phyloP scores from a whole-genome alignment of 2,329 filamentous ascomycete genomes.

The Pestalotiopsis sp. region DNA sequence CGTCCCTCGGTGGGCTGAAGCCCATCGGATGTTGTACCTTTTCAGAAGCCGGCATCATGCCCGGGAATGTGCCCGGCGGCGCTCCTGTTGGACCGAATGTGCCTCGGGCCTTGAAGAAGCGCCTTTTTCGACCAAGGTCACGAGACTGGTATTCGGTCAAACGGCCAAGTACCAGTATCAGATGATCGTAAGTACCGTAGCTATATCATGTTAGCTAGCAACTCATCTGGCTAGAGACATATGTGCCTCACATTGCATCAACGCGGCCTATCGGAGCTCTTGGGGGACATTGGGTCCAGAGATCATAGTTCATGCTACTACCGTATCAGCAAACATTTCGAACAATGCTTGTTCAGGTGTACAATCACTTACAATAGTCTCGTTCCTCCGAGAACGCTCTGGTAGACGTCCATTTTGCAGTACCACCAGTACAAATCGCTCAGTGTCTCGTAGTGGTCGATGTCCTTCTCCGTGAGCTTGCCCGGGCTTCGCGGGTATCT shows the following conservation, averaged over 20 bases:
- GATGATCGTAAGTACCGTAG: slow-evolving; percentile 86
- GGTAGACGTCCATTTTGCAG: slow-evolving; percentile 89
- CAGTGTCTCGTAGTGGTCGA: slow-evolving; percentile 77
- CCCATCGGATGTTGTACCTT: slow-evolving; percentile 53
- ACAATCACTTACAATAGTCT: slow-evolving; percentile 70
- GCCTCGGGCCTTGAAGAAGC: slow-evolving; percentile 58
- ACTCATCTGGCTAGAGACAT: neutral
- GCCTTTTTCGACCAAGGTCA: slow-evolving; percentile 78
- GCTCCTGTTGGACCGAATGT: slow-evolving; percentile 50
- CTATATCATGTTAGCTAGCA: slow-evolving; percentile 41
- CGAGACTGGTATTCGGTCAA: slow-evolving; percentile 75
- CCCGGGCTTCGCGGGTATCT: slow-evolving; percentile 29
- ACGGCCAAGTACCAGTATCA: slow-evolving; percentile 79
- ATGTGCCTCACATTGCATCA: slow-evolving; percentile 63
- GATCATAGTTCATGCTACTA: slow-evolving; percentile 71
- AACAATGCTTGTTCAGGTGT: too few relatives aligned
- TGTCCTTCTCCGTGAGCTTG: slow-evolving; percentile 57
- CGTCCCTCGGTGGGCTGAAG: slow-evolving; percentile 50
- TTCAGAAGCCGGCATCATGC: slow-evolving; percentile 55
- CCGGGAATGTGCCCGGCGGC: slow-evolving; percentile 50
- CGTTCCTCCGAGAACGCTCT: slow-evolving; percentile 85
- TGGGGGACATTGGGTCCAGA: slow-evolving; percentile 87
- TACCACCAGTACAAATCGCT: slow-evolving; percentile 96
- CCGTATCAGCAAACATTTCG: slow-evolving; percentile 9
- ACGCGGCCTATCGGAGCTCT: slow-evolving; percentile 75